Percentiles rank a stretch among this genome's conserved stretches.
Conservation (phyloP, 176 grass and related monocot genomes). For the Phyllostachys edulis region DNA sequence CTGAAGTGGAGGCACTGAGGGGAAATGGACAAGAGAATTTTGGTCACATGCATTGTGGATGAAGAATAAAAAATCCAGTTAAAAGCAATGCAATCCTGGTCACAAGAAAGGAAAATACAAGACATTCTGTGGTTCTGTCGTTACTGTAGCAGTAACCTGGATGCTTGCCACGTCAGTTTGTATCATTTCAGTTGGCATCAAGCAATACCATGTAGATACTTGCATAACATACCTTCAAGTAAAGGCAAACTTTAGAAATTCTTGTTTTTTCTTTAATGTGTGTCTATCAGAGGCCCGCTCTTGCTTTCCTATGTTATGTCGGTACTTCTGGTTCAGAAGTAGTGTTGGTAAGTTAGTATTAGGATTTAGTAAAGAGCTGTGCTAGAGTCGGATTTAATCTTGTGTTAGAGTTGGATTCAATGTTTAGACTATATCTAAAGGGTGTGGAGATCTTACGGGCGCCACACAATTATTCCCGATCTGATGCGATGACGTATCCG, state of each 20-base stretch:
- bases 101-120: background rate
- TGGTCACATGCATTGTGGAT: conserved; percentile 39
- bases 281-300: background rate
- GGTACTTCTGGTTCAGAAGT: background rate
- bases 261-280: background rate
- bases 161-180: background rate
- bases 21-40: conserved; percentile 40
- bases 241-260: background rate
- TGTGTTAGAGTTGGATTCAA: no score
- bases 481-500: no score
- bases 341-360: background rate
- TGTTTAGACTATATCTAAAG: no score
- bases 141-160: conserved; percentile 3
- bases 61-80: conserved; percentile 47
- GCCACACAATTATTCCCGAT: no score
- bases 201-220: conserved; percentile 8
- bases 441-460: no score
- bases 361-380: no score
- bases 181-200: conserved; percentile 35
- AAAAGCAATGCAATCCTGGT: background rate
- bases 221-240: background rate
- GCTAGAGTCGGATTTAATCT: no score
- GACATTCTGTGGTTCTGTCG: background rate
- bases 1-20: conserved; percentile 34
- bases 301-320: conserved; percentile 14